Percentiles rank a stretch among this genome's conserved stretches.
Conservation (phyloP, 306 rosid genomes). For the Ceratonia siliqua region DNA sequence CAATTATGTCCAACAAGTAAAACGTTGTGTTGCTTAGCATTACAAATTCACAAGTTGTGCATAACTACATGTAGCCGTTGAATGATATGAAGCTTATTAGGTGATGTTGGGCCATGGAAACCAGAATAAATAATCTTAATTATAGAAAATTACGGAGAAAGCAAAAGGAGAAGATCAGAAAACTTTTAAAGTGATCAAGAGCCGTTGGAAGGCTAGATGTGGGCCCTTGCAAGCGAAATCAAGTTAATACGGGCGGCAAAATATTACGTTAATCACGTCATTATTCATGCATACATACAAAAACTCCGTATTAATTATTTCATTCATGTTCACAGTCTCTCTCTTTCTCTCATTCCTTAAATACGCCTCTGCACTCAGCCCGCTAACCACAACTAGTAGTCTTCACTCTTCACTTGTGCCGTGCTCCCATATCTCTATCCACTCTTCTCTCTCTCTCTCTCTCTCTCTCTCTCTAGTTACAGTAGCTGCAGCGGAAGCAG, state of each 20-base stretch:
- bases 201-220: slow-evolving; percentile 52
- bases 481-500: no score
- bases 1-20: no score
- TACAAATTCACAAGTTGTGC: slow-evolving; percentile 1
- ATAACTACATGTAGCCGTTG: slow-evolving; percentile 40
- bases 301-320: slow-evolving; percentile 26
- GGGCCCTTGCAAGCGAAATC: slow-evolving; percentile 74
- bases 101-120: slow-evolving; percentile 26
- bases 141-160: neutral
- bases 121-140: neutral
- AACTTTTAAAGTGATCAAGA: neutral
- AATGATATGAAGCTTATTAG: slow-evolving; percentile 18
- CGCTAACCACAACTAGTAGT: neutral
- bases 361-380: slow-evolving; percentile 46
- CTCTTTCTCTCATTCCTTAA: slow-evolving; percentile 46
- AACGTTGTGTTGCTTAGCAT: neutral
- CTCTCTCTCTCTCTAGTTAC: no score
- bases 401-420: no score
- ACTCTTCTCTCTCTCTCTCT: neutral
- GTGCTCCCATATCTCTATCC: neutral
- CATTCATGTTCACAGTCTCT: neutral
- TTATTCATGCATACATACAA: slow-evolving; percentile 14
- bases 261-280: slow-evolving; percentile 41
- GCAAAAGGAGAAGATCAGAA: neutral
- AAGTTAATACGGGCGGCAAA: slow-evolving; percentile 74